Conservation (phyloP, 768 basidiomycete genomes). For the Mrakia hoshinonis region DNA sequence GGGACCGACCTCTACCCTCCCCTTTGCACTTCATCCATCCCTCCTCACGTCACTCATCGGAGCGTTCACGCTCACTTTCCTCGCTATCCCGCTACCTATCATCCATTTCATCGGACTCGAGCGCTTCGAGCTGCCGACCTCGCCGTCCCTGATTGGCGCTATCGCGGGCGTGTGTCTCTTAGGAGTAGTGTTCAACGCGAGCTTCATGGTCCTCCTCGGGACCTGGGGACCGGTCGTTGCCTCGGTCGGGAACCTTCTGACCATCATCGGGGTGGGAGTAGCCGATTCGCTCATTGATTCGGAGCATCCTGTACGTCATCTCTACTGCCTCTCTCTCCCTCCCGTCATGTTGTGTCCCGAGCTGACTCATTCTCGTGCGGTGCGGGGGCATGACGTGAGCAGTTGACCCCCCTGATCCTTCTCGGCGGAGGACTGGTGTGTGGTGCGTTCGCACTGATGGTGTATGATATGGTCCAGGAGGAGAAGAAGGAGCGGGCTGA, state of each 20-base stretch:
- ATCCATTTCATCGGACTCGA: constrained; percentile 12
- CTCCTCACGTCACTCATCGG: constrained; percentile 24
- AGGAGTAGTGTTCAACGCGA: constrained; percentile 15
- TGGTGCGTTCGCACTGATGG: constrained; percentile 7
- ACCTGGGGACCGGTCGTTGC: constrained; percentile 26
- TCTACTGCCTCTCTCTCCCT: no score
- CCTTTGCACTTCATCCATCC: constrained; percentile 21
- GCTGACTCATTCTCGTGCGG: not conserved
- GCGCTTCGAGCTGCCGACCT: constrained; percentile 11
- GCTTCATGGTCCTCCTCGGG: constrained; percentile 10
- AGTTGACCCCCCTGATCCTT: not conserved
- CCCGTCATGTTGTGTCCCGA: no score
- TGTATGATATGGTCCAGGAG: constrained; percentile 7
- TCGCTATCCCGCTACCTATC: constrained; percentile 10
- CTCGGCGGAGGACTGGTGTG: constrained; percentile 12
- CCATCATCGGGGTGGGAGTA: constrained; percentile 17
- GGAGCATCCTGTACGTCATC: not conserved
- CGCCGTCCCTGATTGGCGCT: not conserved
- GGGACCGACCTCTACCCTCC: not conserved
- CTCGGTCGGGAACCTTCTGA: constrained; percentile 19
- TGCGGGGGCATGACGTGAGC: no score
- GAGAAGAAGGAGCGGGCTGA: not conserved
- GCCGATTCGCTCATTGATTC: not conserved
- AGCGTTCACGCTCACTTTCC: constrained; percentile 6
- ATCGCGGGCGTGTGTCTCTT: not conserved